Base-by-base conservation (phyloP, 2,329 filamentous ascomycete genomes). In the Penicillium sp. region DNA sequence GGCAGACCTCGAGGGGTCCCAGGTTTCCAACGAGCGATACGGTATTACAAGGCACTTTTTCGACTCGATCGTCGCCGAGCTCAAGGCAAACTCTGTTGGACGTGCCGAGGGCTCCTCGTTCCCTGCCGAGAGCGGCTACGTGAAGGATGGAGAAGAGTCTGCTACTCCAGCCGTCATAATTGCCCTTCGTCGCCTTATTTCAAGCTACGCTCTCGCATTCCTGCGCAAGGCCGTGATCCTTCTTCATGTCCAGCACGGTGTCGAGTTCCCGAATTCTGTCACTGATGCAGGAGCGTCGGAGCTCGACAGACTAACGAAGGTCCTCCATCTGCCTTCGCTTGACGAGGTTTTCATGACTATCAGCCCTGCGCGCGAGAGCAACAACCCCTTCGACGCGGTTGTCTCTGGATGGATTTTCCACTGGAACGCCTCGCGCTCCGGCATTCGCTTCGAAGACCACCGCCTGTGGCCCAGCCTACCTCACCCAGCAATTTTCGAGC, bases 401-500 rank as follows among this genome's bases (percentile, higher is more conserved):
- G 78, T 81, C 6, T 69, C 69, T 3, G 86, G 86, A 15, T 97
- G 92, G 92, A 79, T 95, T 44, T 78, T 78, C 56, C 71, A 73
- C 57, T 72, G 66, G 66, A 69, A 69, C 46, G 61, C 61, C 10
- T 67, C 62, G 15, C 62, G 65, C 37, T 64, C 62, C 12, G 61
- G 62, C 10, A 60, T 66, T 27, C 62, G 65, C 24, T 56, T 63
- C 41, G 64, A 66, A 42, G 64, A 70, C 47, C 62, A 64, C 47
- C 61, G 61, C 29, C 55, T 70, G 46, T 67, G 63, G 56, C 73
- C 81, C 28, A 76, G 73, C 29, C 72, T 84, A 13, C 84, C 87
- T 47, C 93, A 98, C 66, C 95, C 93, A 0, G 86, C 84, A 41
- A 95, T 98, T 56, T 95, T 93, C 64, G 93, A 98, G 69, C 81